Evolutionary conservation across 768 basidiomycete species (phyloP), one percentile per base, ranked within the genome.

Genomic region (Boletus tylopilopsis): DNA sequence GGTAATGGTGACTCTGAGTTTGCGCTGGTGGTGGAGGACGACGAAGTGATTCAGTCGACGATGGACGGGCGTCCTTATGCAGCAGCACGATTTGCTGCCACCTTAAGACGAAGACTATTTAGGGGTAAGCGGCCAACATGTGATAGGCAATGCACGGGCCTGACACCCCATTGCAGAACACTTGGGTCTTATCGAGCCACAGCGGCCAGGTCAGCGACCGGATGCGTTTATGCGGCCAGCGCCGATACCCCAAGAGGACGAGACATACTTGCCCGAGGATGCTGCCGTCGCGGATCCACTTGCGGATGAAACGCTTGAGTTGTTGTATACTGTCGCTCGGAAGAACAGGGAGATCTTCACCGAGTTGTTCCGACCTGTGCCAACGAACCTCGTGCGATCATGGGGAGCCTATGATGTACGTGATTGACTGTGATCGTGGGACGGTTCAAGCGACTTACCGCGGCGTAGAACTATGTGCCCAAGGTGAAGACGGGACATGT

Each of bases 1-100:
- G 94, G 94, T 22, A 87, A 95, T 56, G 92, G 91, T 29, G 93
- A 95, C 68, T 95, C 92, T 1, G 96, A 98, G 70, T 95, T 97
- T 55, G 90, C 89, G 7, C 70, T 96, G 8, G 83, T 97, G 18
- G 85, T 96, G 25, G 94, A 98, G 68, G 95, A 99, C 60, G 70
- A 76, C 0, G 90, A 95, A 42, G 73, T 81, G 71, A 73, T 99
- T 34, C 73, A 77, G 23, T 79, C 84, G 4, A 76, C 64, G 15
- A 95, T 96, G 93, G 74, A 92, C 58, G 91, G 93, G 2, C 65
- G 78, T 55, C 76, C 77, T 23, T 90, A 85, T 66, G 68, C 74
- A 64, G 95, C 83, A 0, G 72, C 80, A 23, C 84, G 86, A 38
- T 92, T 97, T 60, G 94, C 95, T 0, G 77, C 92, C 2, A 78